phyloP scores from a whole-genome alignment of 441 rosid species.

The Monsonia emarginata region DNA sequence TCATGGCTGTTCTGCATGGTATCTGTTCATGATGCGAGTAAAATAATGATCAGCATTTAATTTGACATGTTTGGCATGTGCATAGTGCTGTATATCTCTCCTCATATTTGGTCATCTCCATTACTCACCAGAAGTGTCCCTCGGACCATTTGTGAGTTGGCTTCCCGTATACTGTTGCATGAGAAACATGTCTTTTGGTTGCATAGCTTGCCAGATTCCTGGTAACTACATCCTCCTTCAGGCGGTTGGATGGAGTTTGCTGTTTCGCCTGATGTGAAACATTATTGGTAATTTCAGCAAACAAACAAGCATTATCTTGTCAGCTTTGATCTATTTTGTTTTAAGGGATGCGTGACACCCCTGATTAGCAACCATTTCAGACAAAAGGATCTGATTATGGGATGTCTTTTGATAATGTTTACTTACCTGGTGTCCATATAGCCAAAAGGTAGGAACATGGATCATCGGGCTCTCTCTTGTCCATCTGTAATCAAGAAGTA shows the following conservation, averaged over 20 bases:
- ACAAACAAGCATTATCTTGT: not conserved
- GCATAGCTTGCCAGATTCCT: slow-evolving; percentile 28
- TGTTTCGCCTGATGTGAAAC: slow-evolving; percentile 38
- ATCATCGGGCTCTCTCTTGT: slow-evolving; percentile 75
- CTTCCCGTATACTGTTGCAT: slow-evolving; percentile 43
- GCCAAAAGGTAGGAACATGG: slow-evolving; percentile 92
- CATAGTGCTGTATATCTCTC: not conserved
- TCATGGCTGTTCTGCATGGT: slow-evolving; percentile 92
- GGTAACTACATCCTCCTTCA: slow-evolving; percentile 32
- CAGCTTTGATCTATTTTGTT: not conserved
- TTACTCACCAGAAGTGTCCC: slow-evolving; percentile 50
- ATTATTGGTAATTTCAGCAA: not conserved
- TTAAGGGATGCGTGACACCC: not conserved
- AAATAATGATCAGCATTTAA: not conserved
- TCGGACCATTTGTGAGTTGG: slow-evolving; percentile 40
- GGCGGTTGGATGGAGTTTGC: slow-evolving; percentile 41
- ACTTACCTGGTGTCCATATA: slow-evolving; percentile 91
- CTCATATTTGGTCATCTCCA: slow-evolving; percentile 1
- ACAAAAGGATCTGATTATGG: not conserved
- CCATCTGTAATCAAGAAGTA: slow-evolving; percentile 45
- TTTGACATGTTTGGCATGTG: not conserved
- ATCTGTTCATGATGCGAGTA: slow-evolving; percentile 34
- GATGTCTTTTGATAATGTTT: not conserved
- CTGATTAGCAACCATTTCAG: not conserved
- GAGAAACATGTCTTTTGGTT: slow-evolving; percentile 36